Percentiles rank a stretch among this genome's conserved stretches.
These are phyloP conservation scores for Dimocarpus longan DNA, from an alignment of 345 rosid species.

Conservation along the genomic window DNA sequence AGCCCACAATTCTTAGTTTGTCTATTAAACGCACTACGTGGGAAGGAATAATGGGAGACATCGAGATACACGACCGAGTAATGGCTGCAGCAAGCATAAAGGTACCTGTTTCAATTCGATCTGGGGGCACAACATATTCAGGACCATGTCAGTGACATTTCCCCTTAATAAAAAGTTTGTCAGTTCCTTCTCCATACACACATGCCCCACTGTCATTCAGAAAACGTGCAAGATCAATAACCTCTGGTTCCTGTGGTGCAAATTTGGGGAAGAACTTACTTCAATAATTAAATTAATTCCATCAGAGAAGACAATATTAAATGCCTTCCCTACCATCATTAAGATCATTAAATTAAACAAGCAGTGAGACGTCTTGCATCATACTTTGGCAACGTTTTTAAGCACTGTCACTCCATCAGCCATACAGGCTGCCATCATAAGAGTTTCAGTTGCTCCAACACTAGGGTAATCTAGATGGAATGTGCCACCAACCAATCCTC, in stretches of 20 bases:
- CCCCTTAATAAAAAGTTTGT: constrained; percentile 25
- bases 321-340: not conserved
- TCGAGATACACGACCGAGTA: constrained; percentile 39
- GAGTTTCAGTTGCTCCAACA: constrained; percentile 44
- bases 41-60: constrained; percentile 35
- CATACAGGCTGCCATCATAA: constrained; percentile 46
- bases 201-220: constrained; percentile 31
- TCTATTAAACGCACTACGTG: constrained; percentile 24
- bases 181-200: constrained; percentile 30
- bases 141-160: constrained; percentile 25
- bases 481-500: constrained; percentile 36
- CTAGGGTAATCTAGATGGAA: constrained; percentile 40
- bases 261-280: not conserved
- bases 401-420: constrained; percentile 40
- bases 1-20: constrained; percentile 29
- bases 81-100: constrained; percentile 42
- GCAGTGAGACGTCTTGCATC: not conserved
- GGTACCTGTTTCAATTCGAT: constrained; percentile 40
- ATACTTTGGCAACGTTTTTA: constrained; percentile 41
- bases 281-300: constrained; percentile 8
- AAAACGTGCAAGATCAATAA: constrained; percentile 37
- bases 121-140: constrained; percentile 28
- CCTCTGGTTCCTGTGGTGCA: constrained; percentile 33
- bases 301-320: not conserved
- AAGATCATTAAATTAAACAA: not conserved